Evolutionary conservation across 306 rosid species (phyloP), one percentile per base, ranked within the genome.

Genomic region (Sicyos baderoa): DNA sequence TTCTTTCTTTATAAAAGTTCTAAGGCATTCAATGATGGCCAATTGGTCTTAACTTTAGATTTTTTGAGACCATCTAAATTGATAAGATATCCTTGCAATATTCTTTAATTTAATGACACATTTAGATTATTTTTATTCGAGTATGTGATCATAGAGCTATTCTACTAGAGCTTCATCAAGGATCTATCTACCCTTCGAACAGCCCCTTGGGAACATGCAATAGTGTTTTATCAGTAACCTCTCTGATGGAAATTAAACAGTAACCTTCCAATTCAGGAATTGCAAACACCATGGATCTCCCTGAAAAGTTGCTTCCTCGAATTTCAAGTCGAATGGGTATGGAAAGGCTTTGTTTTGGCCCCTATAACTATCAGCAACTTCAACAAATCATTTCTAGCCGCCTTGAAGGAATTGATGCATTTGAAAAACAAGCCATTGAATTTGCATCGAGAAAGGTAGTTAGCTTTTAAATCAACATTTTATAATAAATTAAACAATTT

Each of bases 211-310:
- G 16, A 54, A 22, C 60, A 54, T 18, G 60, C 14, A 21, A 21
- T 54, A 19, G 32, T 54, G 60, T 16, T 54, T 21, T 19, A 54
- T 21, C 4, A 19, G 1, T 15, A 35, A 54, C 19, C 35, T 13
- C 22, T 61, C 48, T 61, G 15, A 35, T 32, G 7, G 21, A 61
- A 35, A 61, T 52, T 37, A 54, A 32, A 32, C 37, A 32, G 37
- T 32, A 32, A 32, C 37, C 37, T 32, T 32, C 37, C 37, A 32
- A 50, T 82, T 78, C 82, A 89, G 98, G 98, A 70, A 93, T 93
- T 83, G 97, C 97, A 83, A 93, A 89, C 77, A 93, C 98, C 51
- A 89, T 93, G 98, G 96, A 93, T 77, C 97, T 93, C 74, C 98
- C 97, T 16, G 98, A 93, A 82, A 93, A 93, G 88, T 81, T 89